Evolutionary conservation across 441 rosid genomes (phyloP), one percentile per base, ranked within the genome.

Genomic region (Brassica hybrid): DNA sequence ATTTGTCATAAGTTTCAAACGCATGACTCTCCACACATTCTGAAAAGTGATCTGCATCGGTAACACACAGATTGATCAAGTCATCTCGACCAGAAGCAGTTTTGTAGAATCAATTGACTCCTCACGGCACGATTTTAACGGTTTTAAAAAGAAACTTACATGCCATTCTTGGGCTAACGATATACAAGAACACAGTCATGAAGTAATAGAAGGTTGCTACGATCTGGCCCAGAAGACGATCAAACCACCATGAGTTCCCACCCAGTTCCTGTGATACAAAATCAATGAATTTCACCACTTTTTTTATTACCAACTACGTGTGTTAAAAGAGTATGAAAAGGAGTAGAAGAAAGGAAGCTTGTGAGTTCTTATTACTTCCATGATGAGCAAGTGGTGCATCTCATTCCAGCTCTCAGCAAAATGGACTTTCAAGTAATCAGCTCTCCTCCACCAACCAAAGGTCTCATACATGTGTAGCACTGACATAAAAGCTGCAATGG

Each of bases 351-450:
- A 72, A 19, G 56, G 9, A 21, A 43, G 9, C 18, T 4, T 4
- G 21, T 63, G 2, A 60, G 61, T 4, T 27, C 1, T 57, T 68
- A 93, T 78, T 85, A 94, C 97, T 81, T 94, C 99, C 99, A 94
- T 94, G 63, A 94, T 90, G 68, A 94, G 97, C 85, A 93, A 85
- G 85, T 93, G 99, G 67, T 94, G 99, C 99, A 94, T 94, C 84
- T 94, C 97, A 82, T 94, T 94, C 99, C 97, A 94, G 84, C 96
- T 94, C 88, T 94, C 97, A 69, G 99, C 99, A 88, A 94, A 94
- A 76, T 94, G 99, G 36, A 94, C 97, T 87, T 91, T 91, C 36
- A 94, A 38, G 79, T 94, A 94, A 81, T 94, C 97, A 16, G 99
- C 96, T 82, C 89, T 88, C 80, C 99, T 93, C 99, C 99, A 94